Base-by-base conservation (phyloP, 2,329 filamentous ascomycete species). In the Paraphoma sp. region DNA sequence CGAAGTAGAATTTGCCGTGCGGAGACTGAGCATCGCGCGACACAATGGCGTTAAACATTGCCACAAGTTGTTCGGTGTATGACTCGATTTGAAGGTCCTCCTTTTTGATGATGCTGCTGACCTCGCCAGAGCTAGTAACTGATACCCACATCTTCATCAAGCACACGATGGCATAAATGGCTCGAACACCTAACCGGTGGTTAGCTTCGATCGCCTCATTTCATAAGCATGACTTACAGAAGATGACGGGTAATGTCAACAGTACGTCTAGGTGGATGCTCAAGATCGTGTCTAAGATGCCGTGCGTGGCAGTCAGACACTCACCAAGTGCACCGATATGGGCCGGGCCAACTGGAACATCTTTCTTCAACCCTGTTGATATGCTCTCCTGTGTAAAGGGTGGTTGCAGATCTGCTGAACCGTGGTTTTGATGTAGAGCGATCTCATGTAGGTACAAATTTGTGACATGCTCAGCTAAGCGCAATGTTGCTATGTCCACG, bases 111-210 rank as follows among this genome's bases (percentile, higher is more conserved):
- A 83, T 77, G 58, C 76, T 82, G 48, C 79, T 78, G 1, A 84
- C 74, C 63, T 84, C 81, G 17, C 76, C 76, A 4, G 81, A 80
- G n/a, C 76, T 78, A 4, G 78, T 81, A 6, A 82, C 79, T 1
- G 83, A 83, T 46, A 85, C 83, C 72, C 84, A 85, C 77, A 87
- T 82, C 64, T 86, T 87, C 73, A 86, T 85, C 7, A 87, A 76
- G 31, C 86, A 81, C 6, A 87, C 82, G 18, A 84, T 79, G 12
- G 84, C 82, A 64, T 86, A 87, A 10, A 83, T 81, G 45, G 82
- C 80, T 38, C 84, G 81, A 16, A 86, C 83, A 65, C 85, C 76
- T 78, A 23, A 23, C 5, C 23, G 23, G 44, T 2, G 29, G 12
- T 1, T 38, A 6, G 18, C 63, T 54, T 62, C 50, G 7, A 69